Evolutionary conservation across 1,139 yeast species (phyloP).

Genomic region (Pichia inconspicua): DNA sequence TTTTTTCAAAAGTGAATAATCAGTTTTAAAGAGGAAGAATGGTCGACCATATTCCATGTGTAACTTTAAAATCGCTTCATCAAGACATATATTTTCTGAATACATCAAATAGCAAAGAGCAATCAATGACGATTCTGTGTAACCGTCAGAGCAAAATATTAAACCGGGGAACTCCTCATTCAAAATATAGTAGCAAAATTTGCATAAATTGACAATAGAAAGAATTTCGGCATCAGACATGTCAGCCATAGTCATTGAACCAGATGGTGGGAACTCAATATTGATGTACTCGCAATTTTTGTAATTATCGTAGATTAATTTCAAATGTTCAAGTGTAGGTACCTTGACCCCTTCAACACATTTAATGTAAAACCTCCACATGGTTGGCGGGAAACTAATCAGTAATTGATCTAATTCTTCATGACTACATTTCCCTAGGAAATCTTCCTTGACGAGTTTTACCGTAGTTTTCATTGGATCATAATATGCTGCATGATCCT

Average conservation of each 20-base stretch:
- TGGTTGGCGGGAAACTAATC: constrained; percentile 30
- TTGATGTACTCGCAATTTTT: constrained; percentile 31
- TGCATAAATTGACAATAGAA: constrained; percentile 57
- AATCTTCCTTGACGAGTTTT: constrained; percentile 25
- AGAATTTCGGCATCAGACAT: constrained; percentile 48
- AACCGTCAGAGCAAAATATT: constrained; percentile 83
- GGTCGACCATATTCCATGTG: constrained; percentile 67
- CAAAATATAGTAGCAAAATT: constrained; percentile 41
- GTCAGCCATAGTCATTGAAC: constrained; percentile 69
- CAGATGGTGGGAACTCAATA: constrained; percentile 76
- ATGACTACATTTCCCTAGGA: constrained; percentile 8
- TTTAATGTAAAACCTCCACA: constrained; percentile 37
- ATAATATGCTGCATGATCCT: constrained; percentile 37
- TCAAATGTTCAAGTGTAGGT: constrained; percentile 38
- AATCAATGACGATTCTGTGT: constrained; percentile 79
- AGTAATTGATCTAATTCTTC: constrained; percentile 23
- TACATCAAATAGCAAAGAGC: constrained; percentile 67
- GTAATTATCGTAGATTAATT: constrained; percentile 30
- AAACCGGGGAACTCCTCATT: constrained; percentile 31
- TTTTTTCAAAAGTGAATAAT: constrained; percentile 55
- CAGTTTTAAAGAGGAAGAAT: constrained; percentile 73
- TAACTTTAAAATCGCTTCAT: constrained; percentile 47
- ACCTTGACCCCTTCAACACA: constrained; percentile 51
- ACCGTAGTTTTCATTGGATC: constrained; percentile 46
- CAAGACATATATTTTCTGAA: constrained; percentile 41